Evolutionary conservation across 2,329 filamentous ascomycete genomes (phyloP).

Genomic region (Ophiostoma quercus): DNA sequence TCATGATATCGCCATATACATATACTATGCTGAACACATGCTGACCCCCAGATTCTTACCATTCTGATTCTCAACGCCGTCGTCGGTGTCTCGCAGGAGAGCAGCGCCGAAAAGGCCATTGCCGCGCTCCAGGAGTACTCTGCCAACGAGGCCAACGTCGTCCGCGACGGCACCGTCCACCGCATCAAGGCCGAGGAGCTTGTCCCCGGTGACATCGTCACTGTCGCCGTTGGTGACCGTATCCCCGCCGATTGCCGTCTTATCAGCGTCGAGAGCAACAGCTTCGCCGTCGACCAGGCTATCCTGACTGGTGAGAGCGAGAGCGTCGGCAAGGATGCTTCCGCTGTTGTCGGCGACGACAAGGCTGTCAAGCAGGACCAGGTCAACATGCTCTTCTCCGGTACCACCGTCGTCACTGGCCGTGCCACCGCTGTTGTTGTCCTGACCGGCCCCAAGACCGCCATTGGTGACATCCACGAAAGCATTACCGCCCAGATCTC

Average conservation of each 20-base stretch:
- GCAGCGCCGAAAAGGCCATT: conserved; percentile 96
- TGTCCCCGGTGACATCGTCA: conserved; percentile 88
- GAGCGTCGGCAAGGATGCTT: conserved; percentile 81
- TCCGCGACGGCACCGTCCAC: conserved; percentile 71
- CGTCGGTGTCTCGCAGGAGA: conserved; percentile 97
- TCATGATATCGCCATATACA: neutral
- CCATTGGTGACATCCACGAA: conserved; percentile 97
- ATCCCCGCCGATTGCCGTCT: conserved; percentile 93
- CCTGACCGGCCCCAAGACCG: conserved; percentile 81
- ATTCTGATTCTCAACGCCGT: conserved; percentile 95
- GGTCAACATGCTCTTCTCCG: conserved; percentile 95
- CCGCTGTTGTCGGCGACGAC: conserved; percentile 62
- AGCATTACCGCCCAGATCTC: conserved; percentile 98
- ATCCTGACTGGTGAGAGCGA: conserved; percentile 97
- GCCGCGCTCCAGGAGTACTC: conserved; percentile 98
- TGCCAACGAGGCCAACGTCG: conserved; percentile 91
- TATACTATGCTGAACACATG: neutral
- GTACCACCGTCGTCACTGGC: conserved; percentile 92
- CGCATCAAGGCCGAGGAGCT: conserved; percentile 93
- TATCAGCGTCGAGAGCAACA: conserved; percentile 89
- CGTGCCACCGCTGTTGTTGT: conserved; percentile 88
- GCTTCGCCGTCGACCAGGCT: conserved; percentile 92
- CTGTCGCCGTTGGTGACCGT: conserved; percentile 82
- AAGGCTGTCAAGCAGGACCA: conserved; percentile 96
- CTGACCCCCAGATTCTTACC: conserved; percentile 70